These are phyloP conservation scores for Didymella arachidicola DNA, from an alignment of 2,329 filamentous ascomycete genomes.

Conservation along the genomic window DNA sequence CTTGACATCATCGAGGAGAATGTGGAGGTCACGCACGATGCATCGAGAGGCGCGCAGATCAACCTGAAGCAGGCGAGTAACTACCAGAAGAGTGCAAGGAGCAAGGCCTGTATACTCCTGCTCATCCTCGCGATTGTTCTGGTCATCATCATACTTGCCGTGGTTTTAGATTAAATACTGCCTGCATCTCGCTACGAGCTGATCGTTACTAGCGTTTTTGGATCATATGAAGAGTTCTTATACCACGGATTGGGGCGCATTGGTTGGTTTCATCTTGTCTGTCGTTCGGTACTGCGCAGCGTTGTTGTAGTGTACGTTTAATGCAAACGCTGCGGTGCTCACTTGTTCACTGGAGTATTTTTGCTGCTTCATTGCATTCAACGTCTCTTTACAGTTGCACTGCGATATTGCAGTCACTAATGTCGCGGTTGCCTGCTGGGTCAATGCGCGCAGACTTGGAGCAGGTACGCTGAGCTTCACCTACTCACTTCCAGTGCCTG, in stretches of 20 bases:
- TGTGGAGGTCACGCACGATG: constrained; percentile 80
- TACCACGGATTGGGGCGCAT: constrained; percentile 28
- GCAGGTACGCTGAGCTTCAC: constrained; percentile 2
- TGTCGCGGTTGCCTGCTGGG: neutral
- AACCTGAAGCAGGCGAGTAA: constrained; percentile 85
- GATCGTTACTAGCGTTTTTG: constrained; percentile 19
- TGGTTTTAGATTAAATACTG: constrained; percentile 71
- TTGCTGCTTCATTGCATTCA: neutral
- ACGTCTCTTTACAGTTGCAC: neutral
- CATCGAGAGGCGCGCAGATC: constrained; percentile 83
- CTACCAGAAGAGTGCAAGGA: constrained; percentile 94
- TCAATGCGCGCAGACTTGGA: neutral
- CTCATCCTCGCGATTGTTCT: constrained; percentile 88
- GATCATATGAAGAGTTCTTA: constrained; percentile 18
- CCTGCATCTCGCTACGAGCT: constrained; percentile 13
- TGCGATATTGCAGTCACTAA: constrained; percentile 3
- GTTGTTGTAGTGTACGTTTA: constrained; percentile 2
- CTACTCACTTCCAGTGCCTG: neutral
- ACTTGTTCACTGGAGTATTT: neutral
- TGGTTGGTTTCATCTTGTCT: neutral
- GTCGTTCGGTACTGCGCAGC: constrained; percentile 5
- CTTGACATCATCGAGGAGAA: constrained; percentile 89
- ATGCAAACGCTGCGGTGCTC: constrained; percentile 9
- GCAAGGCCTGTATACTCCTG: constrained; percentile 91
- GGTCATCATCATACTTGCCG: constrained; percentile 87